phyloP scores from a whole-genome alignment of 2,329 filamentous ascomycete species.

The Dactylellina cionopaga region DNA sequence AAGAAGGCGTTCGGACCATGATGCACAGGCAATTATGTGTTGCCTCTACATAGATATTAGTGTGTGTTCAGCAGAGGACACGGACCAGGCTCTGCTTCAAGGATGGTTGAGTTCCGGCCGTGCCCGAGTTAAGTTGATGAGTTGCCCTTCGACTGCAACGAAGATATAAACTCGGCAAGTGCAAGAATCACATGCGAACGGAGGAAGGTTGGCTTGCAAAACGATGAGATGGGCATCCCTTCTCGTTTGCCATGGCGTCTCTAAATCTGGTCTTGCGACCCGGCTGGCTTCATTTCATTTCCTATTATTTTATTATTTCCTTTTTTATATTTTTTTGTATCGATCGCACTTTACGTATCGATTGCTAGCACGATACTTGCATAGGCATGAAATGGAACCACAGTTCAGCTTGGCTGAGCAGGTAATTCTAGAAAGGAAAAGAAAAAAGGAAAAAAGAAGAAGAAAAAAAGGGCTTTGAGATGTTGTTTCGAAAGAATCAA shows the following conservation, averaged over 20 bases:
- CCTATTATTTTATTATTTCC: too few species aligned
- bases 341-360: constrained; percentile 36
- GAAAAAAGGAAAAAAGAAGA: too few species aligned
- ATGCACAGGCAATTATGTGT: too few species aligned
- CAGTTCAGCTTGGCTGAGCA: too few species aligned
- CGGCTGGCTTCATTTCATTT: too few species aligned
- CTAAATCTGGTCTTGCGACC: constrained; percentile 32
- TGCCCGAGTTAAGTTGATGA: constrained; percentile 36
- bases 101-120: constrained; percentile 32
- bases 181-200: constrained; percentile 49
- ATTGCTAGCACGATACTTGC: too few species aligned
- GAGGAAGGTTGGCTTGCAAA: constrained; percentile 11
- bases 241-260: constrained; percentile 17
- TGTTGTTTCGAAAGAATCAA: not conserved
- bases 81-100: too few species aligned
- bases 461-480: too few species aligned
- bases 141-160: too few species aligned
- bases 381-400: too few species aligned
- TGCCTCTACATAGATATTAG: constrained; percentile 23
- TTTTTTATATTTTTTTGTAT: not conserved
- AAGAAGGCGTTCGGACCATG: too few species aligned
- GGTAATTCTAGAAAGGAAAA: constrained; percentile 20
- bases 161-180: too few species aligned
- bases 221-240: constrained; percentile 25
- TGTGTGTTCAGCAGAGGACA: constrained; percentile 23